A percentile compares a stretch with the other conserved stretches of the same genome.
phyloP scores from a whole-genome alignment of 169 alveolate genomes.

The Eimeria falciformis region DNA sequence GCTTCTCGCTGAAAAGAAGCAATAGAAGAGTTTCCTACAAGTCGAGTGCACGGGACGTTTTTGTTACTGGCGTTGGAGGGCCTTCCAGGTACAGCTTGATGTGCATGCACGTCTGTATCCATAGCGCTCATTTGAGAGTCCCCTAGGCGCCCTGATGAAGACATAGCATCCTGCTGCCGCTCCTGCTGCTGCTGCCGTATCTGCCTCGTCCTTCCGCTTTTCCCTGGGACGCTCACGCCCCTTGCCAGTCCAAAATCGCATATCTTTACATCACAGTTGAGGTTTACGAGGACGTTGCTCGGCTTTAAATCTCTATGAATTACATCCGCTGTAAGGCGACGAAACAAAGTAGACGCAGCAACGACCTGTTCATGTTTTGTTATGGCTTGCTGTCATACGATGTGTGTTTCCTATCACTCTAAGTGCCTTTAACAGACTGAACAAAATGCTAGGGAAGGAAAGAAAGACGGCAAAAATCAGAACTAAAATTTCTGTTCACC shows the following conservation, averaged over 20 bases:
- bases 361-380: neutral
- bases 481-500: neutral
- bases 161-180: neutral
- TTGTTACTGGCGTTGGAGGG: neutral
- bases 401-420: neutral
- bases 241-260: slow-evolving; percentile 78
- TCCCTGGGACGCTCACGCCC: slow-evolving; percentile 26
- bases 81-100: neutral
- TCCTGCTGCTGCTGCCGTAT: neutral
- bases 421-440: too few relatives aligned
- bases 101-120: neutral
- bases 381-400: neutral
- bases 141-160: neutral
- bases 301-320: slow-evolving; percentile 99
- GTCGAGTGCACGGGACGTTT: neutral
- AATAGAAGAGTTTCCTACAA: neutral
- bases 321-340: slow-evolving; percentile 94
- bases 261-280: slow-evolving; percentile 98
- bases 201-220: neutral
- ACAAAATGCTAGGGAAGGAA: too few relatives aligned
- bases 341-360: neutral
- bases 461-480: too few relatives aligned
- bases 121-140: neutral
- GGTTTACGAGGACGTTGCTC: slow-evolving; percentile 97
- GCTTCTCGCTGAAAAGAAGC: slow-evolving; percentile 11